Evolutionary conservation across 2,329 filamentous ascomycete genomes (phyloP).

Genomic region (Verticillium albo-atrum): DNA sequence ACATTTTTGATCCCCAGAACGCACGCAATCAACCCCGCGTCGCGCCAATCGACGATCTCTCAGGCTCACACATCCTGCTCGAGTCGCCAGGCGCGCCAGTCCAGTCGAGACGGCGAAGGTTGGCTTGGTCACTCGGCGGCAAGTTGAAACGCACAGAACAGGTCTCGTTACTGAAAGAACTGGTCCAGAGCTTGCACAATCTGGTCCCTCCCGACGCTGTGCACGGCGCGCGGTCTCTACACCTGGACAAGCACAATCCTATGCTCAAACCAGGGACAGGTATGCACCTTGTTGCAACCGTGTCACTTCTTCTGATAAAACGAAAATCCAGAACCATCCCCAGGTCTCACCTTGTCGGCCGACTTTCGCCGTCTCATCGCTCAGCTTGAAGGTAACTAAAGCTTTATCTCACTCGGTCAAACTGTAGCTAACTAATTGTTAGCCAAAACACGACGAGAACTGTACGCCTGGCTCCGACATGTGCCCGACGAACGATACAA

Average conservation of each 20-base stretch:
- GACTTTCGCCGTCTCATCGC: not conserved
- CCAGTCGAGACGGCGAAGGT: slow-evolving; percentile 4
- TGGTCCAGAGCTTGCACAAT: slow-evolving; percentile 9
- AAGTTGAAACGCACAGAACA: slow-evolving; percentile 6
- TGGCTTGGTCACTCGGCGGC: slow-evolving; percentile 8
- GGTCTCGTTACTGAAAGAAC: slow-evolving; percentile 2
- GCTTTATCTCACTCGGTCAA: not conserved
- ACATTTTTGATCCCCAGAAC: not conserved
- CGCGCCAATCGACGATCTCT: not conserved
- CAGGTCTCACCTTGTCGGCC: not conserved
- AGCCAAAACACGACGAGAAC: slow-evolving; percentile 6
- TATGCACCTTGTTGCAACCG: not conserved
- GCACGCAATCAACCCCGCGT: not conserved
- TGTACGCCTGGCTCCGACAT: slow-evolving; percentile 10
- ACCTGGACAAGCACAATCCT: not conserved
- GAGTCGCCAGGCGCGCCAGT: not conserved
- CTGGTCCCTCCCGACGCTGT: not conserved
- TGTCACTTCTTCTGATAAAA: fast-evolving
- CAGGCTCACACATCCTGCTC: not conserved
- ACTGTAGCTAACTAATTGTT: not conserved
- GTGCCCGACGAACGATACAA: slow-evolving; percentile 12
- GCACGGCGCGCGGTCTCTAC: too few species aligned
- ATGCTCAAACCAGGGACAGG: not conserved
- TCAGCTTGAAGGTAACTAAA: not conserved
- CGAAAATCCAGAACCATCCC: fast-evolving